A percentile compares a stretch with the other conserved stretches of the same genome.
phyloP scores from a whole-genome alignment of 164 flowering plant genomes.

The Chloranthus sessilifolius region DNA sequence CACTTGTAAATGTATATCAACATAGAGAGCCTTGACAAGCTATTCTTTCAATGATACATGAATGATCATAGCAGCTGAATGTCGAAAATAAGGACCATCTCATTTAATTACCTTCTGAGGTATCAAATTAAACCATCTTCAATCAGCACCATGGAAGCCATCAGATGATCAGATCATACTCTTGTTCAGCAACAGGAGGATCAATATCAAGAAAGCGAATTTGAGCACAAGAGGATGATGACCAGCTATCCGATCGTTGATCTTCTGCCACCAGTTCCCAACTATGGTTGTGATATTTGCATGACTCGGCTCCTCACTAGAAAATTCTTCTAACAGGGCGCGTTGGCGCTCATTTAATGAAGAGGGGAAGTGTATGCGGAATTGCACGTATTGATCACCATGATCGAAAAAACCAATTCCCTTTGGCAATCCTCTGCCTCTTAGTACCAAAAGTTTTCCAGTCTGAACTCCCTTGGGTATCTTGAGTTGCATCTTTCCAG shows the following conservation, averaged over 20 bases:
- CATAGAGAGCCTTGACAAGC: too few species aligned
- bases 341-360: conserved; percentile 32
- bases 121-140: too few species aligned
- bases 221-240: conserved; percentile 41
- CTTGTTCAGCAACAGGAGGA: conserved; percentile 48
- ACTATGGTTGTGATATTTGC: conserved; percentile 14
- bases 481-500: conserved; percentile 68
- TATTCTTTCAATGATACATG: too few species aligned
- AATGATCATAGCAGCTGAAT: too few species aligned
- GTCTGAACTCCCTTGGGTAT: conserved; percentile 91
- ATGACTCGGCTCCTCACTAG: conserved; percentile 20
- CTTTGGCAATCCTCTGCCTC: conserved; percentile 86
- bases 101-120: too few species aligned
- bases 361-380: conserved; percentile 69
- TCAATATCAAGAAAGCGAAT: conserved; percentile 41
- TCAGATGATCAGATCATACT: conserved; percentile 24
- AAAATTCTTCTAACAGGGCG: conserved; percentile 27
- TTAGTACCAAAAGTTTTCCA: conserved; percentile 63
- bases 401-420: conserved; percentile 51
- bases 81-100: too few species aligned
- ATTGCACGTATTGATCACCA: conserved; percentile 86
- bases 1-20: too few species aligned
- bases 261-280: conserved; percentile 48
- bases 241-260: conserved; percentile 36
- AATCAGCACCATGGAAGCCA: too few species aligned